Conservation (phyloP, 2,329 filamentous ascomycete genomes). For the Colletotrichum endophyticum region DNA sequence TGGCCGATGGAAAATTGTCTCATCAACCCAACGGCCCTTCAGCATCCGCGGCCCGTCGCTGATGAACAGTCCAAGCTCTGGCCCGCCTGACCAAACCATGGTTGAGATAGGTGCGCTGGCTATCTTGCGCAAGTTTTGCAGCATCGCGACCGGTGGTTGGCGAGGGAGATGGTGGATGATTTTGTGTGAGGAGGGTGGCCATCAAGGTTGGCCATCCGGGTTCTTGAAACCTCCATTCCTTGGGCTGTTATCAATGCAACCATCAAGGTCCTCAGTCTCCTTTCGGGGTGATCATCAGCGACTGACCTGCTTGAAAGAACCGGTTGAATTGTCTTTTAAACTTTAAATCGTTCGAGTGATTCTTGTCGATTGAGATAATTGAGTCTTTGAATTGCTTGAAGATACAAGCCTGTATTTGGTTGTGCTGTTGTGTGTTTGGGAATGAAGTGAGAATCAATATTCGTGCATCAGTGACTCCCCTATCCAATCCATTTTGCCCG, state of each 20-base stretch:
- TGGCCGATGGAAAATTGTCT: slow-evolving; percentile 7
- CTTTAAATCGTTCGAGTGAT: not conserved
- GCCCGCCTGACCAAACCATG: not conserved
- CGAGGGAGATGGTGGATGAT: not conserved
- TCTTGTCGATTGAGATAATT: not conserved
- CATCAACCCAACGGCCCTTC: not conserved
- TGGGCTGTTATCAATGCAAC: slow-evolving; percentile 1
- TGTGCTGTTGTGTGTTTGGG: not conserved
- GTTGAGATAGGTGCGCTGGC: not conserved
- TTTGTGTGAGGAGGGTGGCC: not conserved
- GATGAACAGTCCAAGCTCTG: not conserved
- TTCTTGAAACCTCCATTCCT: not conserved
- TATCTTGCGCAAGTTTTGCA: not conserved
- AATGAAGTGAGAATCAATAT: not conserved
- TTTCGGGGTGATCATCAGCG: not conserved
- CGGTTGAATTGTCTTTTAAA: not conserved
- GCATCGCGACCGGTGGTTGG: slow-evolving; percentile 3
- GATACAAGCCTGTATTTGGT: not conserved
- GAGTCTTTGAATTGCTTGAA: not conserved
- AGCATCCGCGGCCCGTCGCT: not conserved
- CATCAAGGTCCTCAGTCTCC: slow-evolving; percentile 19
- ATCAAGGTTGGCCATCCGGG: slow-evolving; percentile 24
- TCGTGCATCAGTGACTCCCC: not conserved
- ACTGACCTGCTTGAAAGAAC: not conserved
- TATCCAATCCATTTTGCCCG: accelerated